Percentiles rank a stretch among this genome's conserved stretches.
phyloP scores from a whole-genome alignment of 148 eudicot species.

The Polygonum maritimum region DNA sequence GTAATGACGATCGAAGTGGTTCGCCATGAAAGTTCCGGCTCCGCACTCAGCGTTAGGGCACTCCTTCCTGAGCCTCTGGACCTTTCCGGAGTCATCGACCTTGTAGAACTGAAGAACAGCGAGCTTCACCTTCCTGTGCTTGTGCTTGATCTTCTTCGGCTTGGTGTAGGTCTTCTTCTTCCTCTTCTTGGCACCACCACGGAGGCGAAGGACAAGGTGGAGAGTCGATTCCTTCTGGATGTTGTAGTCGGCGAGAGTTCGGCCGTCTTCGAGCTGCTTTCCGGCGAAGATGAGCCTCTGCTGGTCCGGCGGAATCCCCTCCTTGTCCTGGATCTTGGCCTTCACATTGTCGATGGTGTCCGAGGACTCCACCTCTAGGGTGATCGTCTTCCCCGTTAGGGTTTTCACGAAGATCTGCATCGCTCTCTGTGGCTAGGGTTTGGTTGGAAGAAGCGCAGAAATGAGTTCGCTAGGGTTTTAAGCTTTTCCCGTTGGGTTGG shows the following conservation, averaged over 20 bases:
- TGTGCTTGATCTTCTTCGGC: conserved; percentile 15
- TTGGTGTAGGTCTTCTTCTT: conserved; percentile 16
- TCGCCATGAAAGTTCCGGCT: conserved; percentile 13
- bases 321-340: conserved; percentile 15
- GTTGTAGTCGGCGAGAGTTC: conserved; percentile 13
- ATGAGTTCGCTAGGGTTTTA: background rate
- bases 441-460: background rate
- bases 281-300: conserved; percentile 14
- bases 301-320: conserved; percentile 12
- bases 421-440: conserved; percentile 8
- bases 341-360: conserved; percentile 14
- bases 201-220: conserved; percentile 10
- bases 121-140: conserved; percentile 12
- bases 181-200: conserved; percentile 12
- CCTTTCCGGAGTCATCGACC: conserved; percentile 14
- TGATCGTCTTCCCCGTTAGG: conserved; percentile 13
- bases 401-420: conserved; percentile 16
- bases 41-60: conserved; percentile 12
- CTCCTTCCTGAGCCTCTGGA: conserved; percentile 13
- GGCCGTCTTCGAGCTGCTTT: conserved; percentile 14
- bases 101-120: conserved; percentile 9
- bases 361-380: conserved; percentile 11
- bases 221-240: conserved; percentile 14
- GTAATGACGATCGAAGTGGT: conserved; percentile 11
- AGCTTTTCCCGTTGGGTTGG: background rate